Evolutionary conservation across 805 yeast genomes (phyloP).

Genomic region (Teunomyces tritomae): DNA sequence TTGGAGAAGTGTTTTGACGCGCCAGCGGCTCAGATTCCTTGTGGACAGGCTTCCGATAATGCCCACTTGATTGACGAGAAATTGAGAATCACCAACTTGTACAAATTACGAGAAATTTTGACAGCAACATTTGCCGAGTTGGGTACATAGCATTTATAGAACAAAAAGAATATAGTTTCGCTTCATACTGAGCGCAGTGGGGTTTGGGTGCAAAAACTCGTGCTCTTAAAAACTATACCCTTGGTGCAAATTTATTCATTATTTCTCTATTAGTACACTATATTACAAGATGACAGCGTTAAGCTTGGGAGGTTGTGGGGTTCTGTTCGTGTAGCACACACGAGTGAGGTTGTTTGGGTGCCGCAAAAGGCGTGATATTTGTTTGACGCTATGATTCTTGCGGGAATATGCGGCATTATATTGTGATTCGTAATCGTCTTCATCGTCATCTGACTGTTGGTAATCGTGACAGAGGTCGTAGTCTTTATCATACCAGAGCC

Average conservation of each 20-base stretch:
- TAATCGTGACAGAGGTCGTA: conserved; percentile 17
- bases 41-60: conserved; percentile 93
- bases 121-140: conserved; percentile 48
- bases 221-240: too few species aligned
- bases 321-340: conserved; percentile 25
- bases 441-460: conserved; percentile 16
- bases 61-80: conserved; percentile 92
- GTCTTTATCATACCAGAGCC: conserved; percentile 35
- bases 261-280: neutral
- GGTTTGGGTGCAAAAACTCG: neutral
- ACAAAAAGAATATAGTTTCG: too few species aligned
- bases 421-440: conserved; percentile 7
- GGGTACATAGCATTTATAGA: conserved; percentile 13
- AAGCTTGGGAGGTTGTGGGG: conserved; percentile 11
- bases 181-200: too few species aligned
- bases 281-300: conserved; percentile 13
- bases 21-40: conserved; percentile 92
- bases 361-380: conserved; percentile 19
- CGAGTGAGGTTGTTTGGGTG: conserved; percentile 12
- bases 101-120: conserved; percentile 67
- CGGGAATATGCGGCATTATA: neutral
- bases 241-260: neutral
- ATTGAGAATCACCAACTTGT: conserved; percentile 71
- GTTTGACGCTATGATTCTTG: conserved; percentile 19
- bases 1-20: conserved; percentile 80